Evolutionary conservation across 805 yeast genomes (phyloP).

Genomic region (Yamadazyma philogaea): DNA sequence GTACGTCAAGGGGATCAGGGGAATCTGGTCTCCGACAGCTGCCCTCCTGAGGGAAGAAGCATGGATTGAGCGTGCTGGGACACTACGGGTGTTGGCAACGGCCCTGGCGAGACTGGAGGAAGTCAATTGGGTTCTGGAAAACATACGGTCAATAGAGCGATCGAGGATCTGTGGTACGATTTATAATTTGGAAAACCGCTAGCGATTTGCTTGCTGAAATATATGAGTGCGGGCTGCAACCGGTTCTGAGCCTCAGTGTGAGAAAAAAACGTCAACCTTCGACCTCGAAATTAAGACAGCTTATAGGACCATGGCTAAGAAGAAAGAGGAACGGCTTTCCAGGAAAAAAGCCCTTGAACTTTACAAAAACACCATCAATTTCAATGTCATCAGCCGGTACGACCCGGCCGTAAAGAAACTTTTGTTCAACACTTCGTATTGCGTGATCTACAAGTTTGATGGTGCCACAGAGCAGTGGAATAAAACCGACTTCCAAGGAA

Average conservation of each 20-base stretch:
- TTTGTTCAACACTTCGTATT: conserved; percentile 65
- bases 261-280: no score
- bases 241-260: background rate
- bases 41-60: conserved; percentile 22
- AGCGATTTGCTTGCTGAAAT: background rate
- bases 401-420: conserved; percentile 70
- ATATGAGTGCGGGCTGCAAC: background rate
- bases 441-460: conserved; percentile 66
- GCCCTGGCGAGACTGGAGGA: background rate
- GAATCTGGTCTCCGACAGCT: conserved; percentile 57
- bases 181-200: no score
- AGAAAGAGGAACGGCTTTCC: conserved; percentile 34
- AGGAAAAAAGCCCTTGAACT: conserved; percentile 52
- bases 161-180: no score
- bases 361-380: conserved; percentile 65
- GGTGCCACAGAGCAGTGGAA: conserved; percentile 61
- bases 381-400: conserved; percentile 72
- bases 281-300: background rate
- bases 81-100: background rate
- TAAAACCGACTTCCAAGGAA: conserved; percentile 68
- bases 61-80: conserved; percentile 4
- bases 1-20: conserved; percentile 54
- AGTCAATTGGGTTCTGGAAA: conserved; percentile 6
- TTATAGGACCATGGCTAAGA: conserved; percentile 9
- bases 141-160: no score